Evolutionary conservation across 306 rosid species (phyloP), one percentile per base, ranked within the genome.

Genomic region (Prunus mira): DNA sequence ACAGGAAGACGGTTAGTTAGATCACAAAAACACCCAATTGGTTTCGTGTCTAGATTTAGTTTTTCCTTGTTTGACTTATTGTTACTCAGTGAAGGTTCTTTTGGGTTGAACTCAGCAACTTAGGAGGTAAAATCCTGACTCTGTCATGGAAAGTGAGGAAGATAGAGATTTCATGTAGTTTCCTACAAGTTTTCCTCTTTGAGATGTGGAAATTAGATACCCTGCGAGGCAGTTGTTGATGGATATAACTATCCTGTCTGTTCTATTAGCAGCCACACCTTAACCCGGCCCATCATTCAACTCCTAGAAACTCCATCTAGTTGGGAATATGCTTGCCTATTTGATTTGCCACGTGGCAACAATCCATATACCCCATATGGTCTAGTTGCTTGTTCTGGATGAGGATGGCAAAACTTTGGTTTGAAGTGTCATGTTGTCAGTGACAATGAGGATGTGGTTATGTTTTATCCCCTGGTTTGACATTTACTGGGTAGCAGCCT

Each of bases 261-360:
- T 72, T n/a, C 20, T 24, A 41, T 19, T 19, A 51, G n/a, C 25
- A 20, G 19, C 82, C 77, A 50, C 69, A 63, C 19, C 34, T 47
- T 30, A 76, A 79, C 15, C 22, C 67, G 70, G 47, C 66, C 22
- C 71, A 67, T 58, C 49, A 61, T 57, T 38, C 43, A 22, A 50
- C 34, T 38, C 34, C 52, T 20, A 67, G 45, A 65, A 74, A 18
- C 15, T 32, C 61, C 69, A 57, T 46, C 58, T 13, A 15, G 65
- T 25, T 12, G 65, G 34, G 65, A 57, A 27, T 73, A 22, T 1
- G 30, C 7, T 51, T 55, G 34, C 12, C 11, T 20, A 17, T 28
- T 69, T 14, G 71, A 78, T 47, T 57, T 34, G 7, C 67, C 67
- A 30, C 17, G 12, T 30, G 46, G 45, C 69, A 12, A 60, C 38